Conservation (phyloP, 495 filamentous ascomycete species). For the Aspergillus haitiensis region DNA sequence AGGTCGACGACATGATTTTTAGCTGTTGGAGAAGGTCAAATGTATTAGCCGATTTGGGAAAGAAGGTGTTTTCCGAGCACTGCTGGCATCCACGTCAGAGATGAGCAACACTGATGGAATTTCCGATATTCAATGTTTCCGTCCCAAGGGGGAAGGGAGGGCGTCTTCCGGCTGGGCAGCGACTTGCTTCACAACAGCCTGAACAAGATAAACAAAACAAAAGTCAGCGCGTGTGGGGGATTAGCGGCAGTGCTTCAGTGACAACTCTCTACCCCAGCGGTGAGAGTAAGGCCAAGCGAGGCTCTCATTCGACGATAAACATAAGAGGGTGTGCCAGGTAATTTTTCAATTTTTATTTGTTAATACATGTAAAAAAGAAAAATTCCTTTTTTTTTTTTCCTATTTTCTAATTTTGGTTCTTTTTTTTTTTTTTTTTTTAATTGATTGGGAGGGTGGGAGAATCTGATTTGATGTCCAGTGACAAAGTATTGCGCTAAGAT, state of each 20-base stretch:
- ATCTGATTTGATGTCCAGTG: conserved; percentile 28
- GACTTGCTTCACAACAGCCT: conserved; percentile 49
- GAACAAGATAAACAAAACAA: conserved; percentile 26
- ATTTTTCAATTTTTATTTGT: neutral
- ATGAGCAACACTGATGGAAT: conserved; percentile 34
- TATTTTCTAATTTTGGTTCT: conserved; percentile 14
- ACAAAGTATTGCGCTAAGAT: conserved; percentile 17
- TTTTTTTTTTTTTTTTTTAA: conserved; percentile 19
- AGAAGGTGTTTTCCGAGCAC: conserved; percentile 35
- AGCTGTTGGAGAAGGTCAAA: conserved; percentile 37
- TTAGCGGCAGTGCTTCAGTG: conserved; percentile 36
- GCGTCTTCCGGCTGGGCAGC: conserved; percentile 43
- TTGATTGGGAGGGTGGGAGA: conserved; percentile 5
- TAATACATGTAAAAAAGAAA: neutral
- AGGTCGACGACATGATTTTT: conserved; percentile 92
- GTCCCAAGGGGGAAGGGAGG: conserved; percentile 29
- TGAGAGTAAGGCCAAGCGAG: conserved; percentile 31
- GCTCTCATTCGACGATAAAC: conserved; percentile 26
- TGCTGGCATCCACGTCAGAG: conserved; percentile 55
- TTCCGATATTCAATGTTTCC: conserved; percentile 30
- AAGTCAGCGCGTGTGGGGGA: conserved; percentile 39
- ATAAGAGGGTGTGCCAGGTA: conserved; percentile 25
- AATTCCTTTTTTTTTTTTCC: conserved; percentile 7
- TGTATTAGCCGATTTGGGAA: conserved; percentile 33
- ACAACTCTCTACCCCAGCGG: conserved; percentile 35